phyloP scores from a whole-genome alignment of 176 grass and related monocot genomes.

The Canna indica region DNA sequence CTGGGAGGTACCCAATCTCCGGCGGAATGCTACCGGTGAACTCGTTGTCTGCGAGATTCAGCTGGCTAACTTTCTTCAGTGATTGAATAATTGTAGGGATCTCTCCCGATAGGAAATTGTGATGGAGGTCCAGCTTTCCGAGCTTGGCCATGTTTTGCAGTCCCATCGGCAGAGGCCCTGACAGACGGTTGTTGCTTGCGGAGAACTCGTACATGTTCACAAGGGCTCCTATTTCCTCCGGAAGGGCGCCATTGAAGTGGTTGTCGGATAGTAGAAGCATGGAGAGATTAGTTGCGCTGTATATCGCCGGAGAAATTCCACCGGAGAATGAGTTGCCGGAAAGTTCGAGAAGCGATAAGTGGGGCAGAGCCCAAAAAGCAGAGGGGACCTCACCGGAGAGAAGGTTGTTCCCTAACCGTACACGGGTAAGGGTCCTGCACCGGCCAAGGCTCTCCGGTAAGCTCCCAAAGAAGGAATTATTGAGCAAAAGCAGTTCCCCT shows the following conservation, averaged over 20 bases:
- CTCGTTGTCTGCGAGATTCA: conserved; percentile 53
- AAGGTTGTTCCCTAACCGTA: conserved; percentile 47
- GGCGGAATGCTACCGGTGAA: conserved; percentile 46
- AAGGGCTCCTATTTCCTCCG: conserved; percentile 43
- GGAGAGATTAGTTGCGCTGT: conserved; percentile 42
- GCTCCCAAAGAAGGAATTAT: conserved; percentile 46
- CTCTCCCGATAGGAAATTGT: conserved; percentile 64
- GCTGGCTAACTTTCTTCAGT: conserved; percentile 26
- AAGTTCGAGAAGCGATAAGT: conserved; percentile 49
- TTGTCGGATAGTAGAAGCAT: conserved; percentile 44
- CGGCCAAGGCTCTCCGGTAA: conserved; percentile 49
- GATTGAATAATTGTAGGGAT: conserved; percentile 29
- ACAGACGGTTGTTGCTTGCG: conserved; percentile 49
- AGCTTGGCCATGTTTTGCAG: conserved; percentile 24
- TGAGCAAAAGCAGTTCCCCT: conserved; percentile 46
- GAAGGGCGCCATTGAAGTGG: conserved; percentile 56
- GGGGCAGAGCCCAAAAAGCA: conserved; percentile 57
- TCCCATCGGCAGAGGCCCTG: conserved; percentile 35
- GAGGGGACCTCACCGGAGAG: conserved; percentile 48
- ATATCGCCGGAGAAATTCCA: conserved; percentile 43
- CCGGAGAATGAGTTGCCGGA: conserved; percentile 50
- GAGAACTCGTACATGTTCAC: conserved; percentile 26
- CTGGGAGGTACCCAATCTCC: conserved; percentile 37
- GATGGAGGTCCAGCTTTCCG: conserved; percentile 37
- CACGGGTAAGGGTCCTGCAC: conserved; percentile 44